Conservation (phyloP, 352 stramenopile genomes). For the Globisporangium yorkense region DNA sequence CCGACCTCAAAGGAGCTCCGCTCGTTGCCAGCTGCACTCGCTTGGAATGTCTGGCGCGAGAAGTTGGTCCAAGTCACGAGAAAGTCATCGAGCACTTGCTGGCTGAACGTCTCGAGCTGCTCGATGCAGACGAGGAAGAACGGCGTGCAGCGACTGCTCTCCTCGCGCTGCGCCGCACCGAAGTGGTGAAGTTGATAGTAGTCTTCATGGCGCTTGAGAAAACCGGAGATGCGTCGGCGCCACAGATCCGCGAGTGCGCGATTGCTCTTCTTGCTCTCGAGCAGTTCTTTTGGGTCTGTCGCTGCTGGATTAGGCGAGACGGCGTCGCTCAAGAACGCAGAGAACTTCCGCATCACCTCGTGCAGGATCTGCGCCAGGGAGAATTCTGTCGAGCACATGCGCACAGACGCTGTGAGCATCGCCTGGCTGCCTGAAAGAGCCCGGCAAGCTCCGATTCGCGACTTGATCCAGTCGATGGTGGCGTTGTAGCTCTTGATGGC, state of each 20-base stretch:
- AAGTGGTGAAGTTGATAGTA: slow-evolving; percentile 27
- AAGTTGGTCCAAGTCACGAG: slow-evolving; percentile 68
- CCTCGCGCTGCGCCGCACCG: not conserved
- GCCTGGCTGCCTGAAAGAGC: not conserved
- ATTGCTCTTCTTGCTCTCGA: not conserved
- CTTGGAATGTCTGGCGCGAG: slow-evolving; percentile 6
- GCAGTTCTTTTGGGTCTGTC: not conserved
- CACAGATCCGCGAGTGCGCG: slow-evolving; percentile 11
- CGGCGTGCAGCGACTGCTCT: slow-evolving; percentile 14
- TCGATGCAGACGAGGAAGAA: slow-evolving; percentile 75
- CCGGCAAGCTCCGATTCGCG: slow-evolving; percentile 24
- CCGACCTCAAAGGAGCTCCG: not conserved
- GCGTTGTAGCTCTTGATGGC: slow-evolving; percentile 33
- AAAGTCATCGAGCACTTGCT: slow-evolving; percentile 59
- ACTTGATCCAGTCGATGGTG: slow-evolving; percentile 39
- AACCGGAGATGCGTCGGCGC: slow-evolving; percentile 14
- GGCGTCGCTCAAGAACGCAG: slow-evolving; percentile 10
- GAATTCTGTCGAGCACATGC: slow-evolving; percentile 37
- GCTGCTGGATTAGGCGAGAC: not conserved
- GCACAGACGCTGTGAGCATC: slow-evolving; percentile 4
- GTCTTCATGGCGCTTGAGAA: slow-evolving; percentile 24
- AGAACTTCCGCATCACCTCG: slow-evolving; percentile 26
- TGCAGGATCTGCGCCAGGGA: slow-evolving; percentile 46
- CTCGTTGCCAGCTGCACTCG: not conserved
- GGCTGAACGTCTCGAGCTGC: slow-evolving; percentile 57